Conservation (phyloP, 1,284 basidiomycete genomes). For the Prillingera fragicola region DNA sequence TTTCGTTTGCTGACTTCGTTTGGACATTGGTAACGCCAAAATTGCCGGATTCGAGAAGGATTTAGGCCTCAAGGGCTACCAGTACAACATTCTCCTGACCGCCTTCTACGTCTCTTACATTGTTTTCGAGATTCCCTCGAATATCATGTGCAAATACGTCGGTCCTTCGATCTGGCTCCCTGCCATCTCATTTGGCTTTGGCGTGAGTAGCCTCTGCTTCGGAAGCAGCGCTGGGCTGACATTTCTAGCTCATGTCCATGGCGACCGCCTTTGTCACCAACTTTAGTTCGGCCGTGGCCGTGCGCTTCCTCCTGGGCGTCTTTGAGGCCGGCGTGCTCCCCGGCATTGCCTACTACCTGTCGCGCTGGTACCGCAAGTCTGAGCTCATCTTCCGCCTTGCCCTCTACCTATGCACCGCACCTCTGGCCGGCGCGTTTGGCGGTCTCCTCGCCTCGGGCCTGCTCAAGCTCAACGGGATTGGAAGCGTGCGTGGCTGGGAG, state of each 20-base stretch:
- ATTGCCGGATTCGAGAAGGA: conserved; percentile 20
- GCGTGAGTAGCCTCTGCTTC: conserved; percentile 14
- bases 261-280: conserved; percentile 25
- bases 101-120: conserved; percentile 23
- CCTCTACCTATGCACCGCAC: conserved; percentile 13
- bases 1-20: too few relatives aligned
- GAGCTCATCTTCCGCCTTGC: conserved; percentile 17
- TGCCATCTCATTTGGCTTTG: conserved; percentile 17
- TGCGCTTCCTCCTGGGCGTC: conserved; percentile 35
- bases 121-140: conserved; percentile 25
- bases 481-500: conserved; percentile 17
- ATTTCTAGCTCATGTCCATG: conserved; percentile 24
- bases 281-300: conserved; percentile 8
- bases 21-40: conserved; percentile 21
- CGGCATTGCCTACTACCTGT: conserved; percentile 32
- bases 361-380: conserved; percentile 18
- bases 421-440: conserved; percentile 14
- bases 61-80: conserved; percentile 17
- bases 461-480: conserved; percentile 19
- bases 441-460: conserved; percentile 21
- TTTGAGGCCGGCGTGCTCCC: conserved; percentile 33
- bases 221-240: too few relatives aligned
- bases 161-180: conserved; percentile 23
- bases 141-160: conserved; percentile 17
- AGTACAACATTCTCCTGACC: conserved; percentile 21